phyloP scores from a whole-genome alignment of 768 basidiomycete genomes.

The Rhizopogon sp. region DNA sequence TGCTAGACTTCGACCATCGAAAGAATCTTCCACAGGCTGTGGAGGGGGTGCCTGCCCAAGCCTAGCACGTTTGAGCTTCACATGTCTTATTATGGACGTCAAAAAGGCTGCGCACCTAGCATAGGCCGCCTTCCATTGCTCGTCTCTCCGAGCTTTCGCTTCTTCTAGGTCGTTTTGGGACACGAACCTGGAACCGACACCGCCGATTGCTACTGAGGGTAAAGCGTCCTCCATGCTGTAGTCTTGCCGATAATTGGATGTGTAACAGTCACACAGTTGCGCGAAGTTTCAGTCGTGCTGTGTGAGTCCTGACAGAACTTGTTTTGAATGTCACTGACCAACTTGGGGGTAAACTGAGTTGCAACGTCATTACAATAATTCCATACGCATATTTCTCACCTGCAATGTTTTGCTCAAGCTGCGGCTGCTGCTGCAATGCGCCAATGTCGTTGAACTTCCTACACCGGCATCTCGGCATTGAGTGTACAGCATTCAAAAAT shows the following conservation, averaged over 20 bases:
- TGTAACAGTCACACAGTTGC: neutral
- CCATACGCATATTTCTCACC: too few species aligned
- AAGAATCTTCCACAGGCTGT: slow-evolving; percentile 67
- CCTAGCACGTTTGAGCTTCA: slow-evolving; percentile 30
- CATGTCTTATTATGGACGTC: neutral
- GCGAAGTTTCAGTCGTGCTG: neutral
- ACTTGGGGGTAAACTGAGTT: too few species aligned
- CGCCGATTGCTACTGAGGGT: slow-evolving; percentile 66
- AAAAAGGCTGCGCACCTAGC: slow-evolving; percentile 48
- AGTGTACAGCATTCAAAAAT: neutral
- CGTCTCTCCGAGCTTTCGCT: slow-evolving; percentile 67
- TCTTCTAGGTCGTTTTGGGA: slow-evolving; percentile 74
- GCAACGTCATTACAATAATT: too few species aligned
- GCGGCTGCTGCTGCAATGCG: too few species aligned
- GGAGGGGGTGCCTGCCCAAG: slow-evolving; percentile 83
- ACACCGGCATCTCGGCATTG: neutral
- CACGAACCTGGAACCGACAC: slow-evolving; percentile 81
- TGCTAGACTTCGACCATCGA: slow-evolving; percentile 82
- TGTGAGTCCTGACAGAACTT: neutral
- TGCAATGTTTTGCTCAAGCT: too few species aligned
- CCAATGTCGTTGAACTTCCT: too few species aligned
- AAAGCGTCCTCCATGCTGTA: slow-evolving; percentile 57
- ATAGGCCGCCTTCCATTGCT: slow-evolving; percentile 89
- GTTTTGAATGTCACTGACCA: too few species aligned
- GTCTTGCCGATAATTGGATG: neutral